phyloP scores from a whole-genome alignment of 192 early-diverging fungal species.

The Umbelopsis vinacea region DNA sequence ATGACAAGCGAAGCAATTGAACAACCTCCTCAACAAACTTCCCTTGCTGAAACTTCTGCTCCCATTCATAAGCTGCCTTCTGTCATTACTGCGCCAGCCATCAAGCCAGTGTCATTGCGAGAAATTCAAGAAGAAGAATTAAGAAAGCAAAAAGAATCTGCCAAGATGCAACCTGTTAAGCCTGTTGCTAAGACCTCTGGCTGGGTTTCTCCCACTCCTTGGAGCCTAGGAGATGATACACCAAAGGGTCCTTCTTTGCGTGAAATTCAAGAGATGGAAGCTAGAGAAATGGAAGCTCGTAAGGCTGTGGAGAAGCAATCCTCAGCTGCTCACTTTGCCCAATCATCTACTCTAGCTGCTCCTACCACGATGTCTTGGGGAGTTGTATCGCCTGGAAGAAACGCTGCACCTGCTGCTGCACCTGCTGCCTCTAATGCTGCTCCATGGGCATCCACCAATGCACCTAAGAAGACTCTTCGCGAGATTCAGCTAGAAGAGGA shows the following conservation, averaged over 20 bases:
- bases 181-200: neutral
- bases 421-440: constrained; percentile 29
- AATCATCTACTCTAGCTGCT: neutral
- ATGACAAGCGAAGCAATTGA: neutral
- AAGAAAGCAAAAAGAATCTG: constrained; percentile 42
- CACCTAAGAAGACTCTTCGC: constrained; percentile 59
- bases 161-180: constrained; percentile 33
- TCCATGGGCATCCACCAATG: constrained; percentile 41
- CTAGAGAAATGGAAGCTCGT: constrained; percentile 45
- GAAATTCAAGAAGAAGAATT: constrained; percentile 54
- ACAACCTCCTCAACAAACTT: neutral
- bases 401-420: constrained; percentile 29
- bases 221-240: constrained; percentile 21
- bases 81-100: neutral
- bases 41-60: neutral
- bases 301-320: constrained; percentile 43
- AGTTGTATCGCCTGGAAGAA: constrained; percentile 34
- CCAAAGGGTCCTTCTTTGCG: constrained; percentile 54
- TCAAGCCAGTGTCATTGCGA: constrained; percentile 42
- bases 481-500: constrained; percentile 65
- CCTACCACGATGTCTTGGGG: constrained; percentile 45
- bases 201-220: constrained; percentile 10
- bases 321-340: constrained; percentile 25
- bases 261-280: constrained; percentile 70
- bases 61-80: neutral